These are phyloP conservation scores for Melastoma candidum DNA, from an alignment of 441 rosid species.

Conservation along the genomic window DNA sequence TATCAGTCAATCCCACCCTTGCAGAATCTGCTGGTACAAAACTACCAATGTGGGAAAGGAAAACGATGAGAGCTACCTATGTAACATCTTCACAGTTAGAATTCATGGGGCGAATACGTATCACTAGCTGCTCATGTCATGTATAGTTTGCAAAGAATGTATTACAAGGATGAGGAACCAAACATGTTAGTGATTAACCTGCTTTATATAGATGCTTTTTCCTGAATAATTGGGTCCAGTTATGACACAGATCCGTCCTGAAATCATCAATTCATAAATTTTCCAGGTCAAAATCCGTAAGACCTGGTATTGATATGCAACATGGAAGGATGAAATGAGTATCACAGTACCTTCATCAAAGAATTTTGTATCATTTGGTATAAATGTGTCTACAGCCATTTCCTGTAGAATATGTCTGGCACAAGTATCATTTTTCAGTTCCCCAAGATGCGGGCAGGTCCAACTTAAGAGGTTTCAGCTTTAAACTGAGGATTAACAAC, in stretches of 20 bases:
- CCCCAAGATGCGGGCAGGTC: no score
- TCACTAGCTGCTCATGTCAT: no score
- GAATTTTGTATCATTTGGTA: constrained; percentile 81
- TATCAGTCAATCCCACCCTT: constrained; percentile 88
- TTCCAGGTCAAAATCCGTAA: no score
- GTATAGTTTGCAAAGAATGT: no score
- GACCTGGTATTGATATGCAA: not conserved
- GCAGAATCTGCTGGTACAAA: constrained; percentile 98
- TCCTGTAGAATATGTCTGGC: constrained; percentile 96
- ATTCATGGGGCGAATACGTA: no score
- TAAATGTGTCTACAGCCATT: constrained; percentile 93
- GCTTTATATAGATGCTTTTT: constrained; percentile 92
- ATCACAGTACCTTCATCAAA: constrained; percentile 43
- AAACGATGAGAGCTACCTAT: constrained; percentile 95
- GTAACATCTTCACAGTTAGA: constrained; percentile 13
- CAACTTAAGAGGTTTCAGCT: not conserved
- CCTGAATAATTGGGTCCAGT: constrained; percentile 99
- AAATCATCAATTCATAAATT: constrained; percentile 12
- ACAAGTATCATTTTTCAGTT: not conserved
- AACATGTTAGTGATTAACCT: constrained; percentile 33
- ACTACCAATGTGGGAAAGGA: constrained; percentile 96
- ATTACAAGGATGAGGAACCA: no score
- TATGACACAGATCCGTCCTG: constrained; percentile 79
- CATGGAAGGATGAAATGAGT: not conserved
- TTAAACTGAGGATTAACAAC: not conserved